These are phyloP conservation scores for Suhomyces anneliseae DNA, from an alignment of 1,139 yeast genomes.

Conservation along the genomic window DNA sequence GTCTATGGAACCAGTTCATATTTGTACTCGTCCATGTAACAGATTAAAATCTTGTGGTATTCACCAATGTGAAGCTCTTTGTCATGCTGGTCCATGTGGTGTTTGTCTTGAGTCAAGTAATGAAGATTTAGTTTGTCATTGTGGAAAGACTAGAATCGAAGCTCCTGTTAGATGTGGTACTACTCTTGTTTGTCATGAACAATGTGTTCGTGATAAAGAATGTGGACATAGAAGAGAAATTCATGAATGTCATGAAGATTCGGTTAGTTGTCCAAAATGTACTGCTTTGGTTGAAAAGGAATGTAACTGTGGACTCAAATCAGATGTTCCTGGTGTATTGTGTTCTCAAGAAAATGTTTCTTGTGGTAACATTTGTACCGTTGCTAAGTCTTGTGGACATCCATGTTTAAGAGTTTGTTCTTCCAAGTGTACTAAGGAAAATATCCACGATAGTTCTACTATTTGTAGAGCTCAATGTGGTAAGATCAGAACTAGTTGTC, in stretches of 20 bases:
- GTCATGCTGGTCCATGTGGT: constrained; percentile 84
- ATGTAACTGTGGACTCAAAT: constrained; percentile 71
- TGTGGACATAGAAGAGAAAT: constrained; percentile 80
- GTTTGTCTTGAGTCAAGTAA: constrained; percentile 82
- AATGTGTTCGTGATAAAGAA: constrained; percentile 56
- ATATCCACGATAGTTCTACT: constrained; percentile 32
- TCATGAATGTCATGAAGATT: constrained; percentile 75
- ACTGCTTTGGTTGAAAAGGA: constrained; percentile 60
- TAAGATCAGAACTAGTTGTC: constrained; percentile 52
- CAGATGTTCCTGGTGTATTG: constrained; percentile 58
- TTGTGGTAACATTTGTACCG: constrained; percentile 70
- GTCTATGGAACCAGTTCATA: constrained; percentile 72
- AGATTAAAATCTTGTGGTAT: constrained; percentile 66
- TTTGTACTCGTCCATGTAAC: constrained; percentile 73
- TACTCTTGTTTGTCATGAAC: constrained; percentile 65
- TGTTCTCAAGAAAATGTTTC: constrained; percentile 71
- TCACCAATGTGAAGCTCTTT: constrained; percentile 71
- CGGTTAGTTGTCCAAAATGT: constrained; percentile 72
- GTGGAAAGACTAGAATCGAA: constrained; percentile 75
- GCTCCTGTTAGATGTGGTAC: constrained; percentile 95
- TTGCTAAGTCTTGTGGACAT: constrained; percentile 66
- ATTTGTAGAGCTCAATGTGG: constrained; percentile 60
- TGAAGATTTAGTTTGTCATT: constrained; percentile 79
- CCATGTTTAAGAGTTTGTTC: constrained; percentile 63
- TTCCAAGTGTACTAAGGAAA: constrained; percentile 32